Evolutionary conservation across 371 early-diverging fungal species (phyloP).

Genomic region (Apophysomyces elegans): DNA sequence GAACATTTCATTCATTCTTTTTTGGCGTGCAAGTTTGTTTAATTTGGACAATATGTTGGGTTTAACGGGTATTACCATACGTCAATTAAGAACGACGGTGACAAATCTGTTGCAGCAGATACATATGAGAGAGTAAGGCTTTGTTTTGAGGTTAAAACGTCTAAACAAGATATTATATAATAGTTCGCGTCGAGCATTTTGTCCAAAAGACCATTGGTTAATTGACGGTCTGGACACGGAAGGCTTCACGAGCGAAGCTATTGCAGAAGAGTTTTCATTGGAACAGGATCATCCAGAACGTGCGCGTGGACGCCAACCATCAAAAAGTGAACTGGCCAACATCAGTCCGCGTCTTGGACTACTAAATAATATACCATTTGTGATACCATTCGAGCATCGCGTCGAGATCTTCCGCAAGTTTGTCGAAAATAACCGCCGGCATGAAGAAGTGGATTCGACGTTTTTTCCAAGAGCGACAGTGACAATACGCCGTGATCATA

Average conservation of each 20-base stretch:
- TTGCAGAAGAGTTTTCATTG: constrained; percentile 61
- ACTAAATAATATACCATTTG: constrained; percentile 86
- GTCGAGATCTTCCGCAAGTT: constrained; percentile 85
- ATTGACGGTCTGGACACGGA: constrained; percentile 68
- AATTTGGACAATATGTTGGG: constrained; percentile 45
- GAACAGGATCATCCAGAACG: constrained; percentile 28
- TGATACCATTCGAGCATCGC: constrained; percentile 88
- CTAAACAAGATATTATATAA: too few relatives aligned
- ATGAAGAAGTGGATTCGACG: constrained; percentile 15
- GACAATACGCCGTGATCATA: constrained; percentile 71
- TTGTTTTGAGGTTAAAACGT: too few relatives aligned
- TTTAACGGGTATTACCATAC: constrained; percentile 54
- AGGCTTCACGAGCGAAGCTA: constrained; percentile 62
- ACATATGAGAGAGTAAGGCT: constrained; percentile 78
- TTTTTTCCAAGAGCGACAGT: constrained; percentile 30
- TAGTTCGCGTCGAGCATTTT: constrained; percentile 72
- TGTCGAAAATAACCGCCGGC: constrained; percentile 69
- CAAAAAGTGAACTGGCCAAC: constrained; percentile 44
- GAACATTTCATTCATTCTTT: constrained; percentile 73
- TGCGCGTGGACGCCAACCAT: constrained; percentile 30
- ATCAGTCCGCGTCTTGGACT: constrained; percentile 73
- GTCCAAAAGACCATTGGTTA: constrained; percentile 78
- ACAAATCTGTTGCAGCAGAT: constrained; percentile 78
- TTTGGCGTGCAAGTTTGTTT: constrained; percentile 62
- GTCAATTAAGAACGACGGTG: constrained; percentile 62